phyloP scores from a whole-genome alignment of 371 early-diverging fungal species.

The Mucor irregularis region DNA sequence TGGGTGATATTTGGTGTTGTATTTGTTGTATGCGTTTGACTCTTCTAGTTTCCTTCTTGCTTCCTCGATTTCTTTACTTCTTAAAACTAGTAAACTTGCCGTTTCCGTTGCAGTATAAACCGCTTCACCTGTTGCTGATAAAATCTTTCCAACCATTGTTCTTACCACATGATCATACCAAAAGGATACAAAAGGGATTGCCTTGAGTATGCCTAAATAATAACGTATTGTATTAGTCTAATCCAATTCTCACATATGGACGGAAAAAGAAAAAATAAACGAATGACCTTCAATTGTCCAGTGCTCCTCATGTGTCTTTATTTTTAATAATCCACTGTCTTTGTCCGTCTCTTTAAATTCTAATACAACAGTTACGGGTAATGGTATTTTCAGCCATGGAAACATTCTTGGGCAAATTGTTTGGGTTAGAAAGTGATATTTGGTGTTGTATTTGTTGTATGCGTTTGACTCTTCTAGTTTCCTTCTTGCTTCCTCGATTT shows the following conservation, averaged over 20 bases:
- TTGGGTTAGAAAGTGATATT: slow-evolving; percentile 46
- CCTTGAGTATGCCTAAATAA: slow-evolving; percentile 55
- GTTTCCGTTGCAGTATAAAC: slow-evolving; percentile 50
- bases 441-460: too few species aligned
- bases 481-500: slow-evolving; percentile 29
- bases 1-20: too few species aligned
- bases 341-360: slow-evolving; percentile 39
- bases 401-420: slow-evolving; percentile 50
- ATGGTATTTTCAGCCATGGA: slow-evolving; percentile 42
- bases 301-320: slow-evolving; percentile 52
- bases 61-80: slow-evolving; percentile 33
- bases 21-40: too few species aligned
- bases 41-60: slow-evolving; percentile 15
- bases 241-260: too few species aligned
- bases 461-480: slow-evolving; percentile 4
- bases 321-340: slow-evolving; percentile 40
- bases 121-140: slow-evolving; percentile 56
- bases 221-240: too few species aligned
- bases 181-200: slow-evolving; percentile 54
- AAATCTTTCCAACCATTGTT: slow-evolving; percentile 46
- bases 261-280: neutral
- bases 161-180: slow-evolving; percentile 66
- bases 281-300: too few species aligned
- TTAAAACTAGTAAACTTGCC: slow-evolving; percentile 20
- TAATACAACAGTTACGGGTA: slow-evolving; percentile 53